Conservation (phyloP, 306 rosid genomes). For the Rosa persica region DNA sequence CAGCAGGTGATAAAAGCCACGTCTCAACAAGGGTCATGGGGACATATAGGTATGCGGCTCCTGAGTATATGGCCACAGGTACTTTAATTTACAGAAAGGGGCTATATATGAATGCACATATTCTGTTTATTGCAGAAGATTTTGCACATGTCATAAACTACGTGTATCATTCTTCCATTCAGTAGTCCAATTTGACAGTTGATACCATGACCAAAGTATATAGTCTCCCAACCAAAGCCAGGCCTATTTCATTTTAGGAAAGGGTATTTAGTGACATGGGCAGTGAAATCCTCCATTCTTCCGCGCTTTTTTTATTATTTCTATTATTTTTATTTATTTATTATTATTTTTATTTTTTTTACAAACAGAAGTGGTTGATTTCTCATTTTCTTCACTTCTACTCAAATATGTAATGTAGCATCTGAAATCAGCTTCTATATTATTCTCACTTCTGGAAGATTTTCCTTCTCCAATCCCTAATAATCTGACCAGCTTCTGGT, state of each 20-base stretch:
- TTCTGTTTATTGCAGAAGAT: not conserved
- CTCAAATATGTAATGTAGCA: not conserved
- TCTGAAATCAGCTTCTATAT: not conserved
- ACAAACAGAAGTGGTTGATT: not conserved
- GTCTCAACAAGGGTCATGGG: conserved; percentile 99
- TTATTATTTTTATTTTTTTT: too few species aligned
- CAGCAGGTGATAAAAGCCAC: conserved; percentile 75
- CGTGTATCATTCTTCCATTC: not conserved
- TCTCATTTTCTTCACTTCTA: conserved; percentile 3
- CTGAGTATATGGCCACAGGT: conserved; percentile 98
- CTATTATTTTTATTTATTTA: too few species aligned
- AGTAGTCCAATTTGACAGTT: not conserved
- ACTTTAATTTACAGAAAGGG: conserved; percentile 22
- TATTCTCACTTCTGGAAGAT: not conserved
- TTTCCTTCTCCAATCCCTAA: not conserved
- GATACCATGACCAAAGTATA: not conserved
- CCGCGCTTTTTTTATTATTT: not conserved
- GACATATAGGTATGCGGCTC: conserved; percentile 95
- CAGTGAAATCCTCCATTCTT: not conserved
- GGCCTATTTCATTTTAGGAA: not conserved
- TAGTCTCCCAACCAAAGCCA: not conserved
- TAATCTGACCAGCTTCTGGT: not conserved
- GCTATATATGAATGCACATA: not conserved
- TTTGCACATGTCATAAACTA: not conserved
- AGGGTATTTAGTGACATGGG: not conserved